Evolutionary conservation across 140 eudicot genomes (phyloP), one percentile per base, ranked within the genome.

Genomic region (Anethum foeniculum): DNA sequence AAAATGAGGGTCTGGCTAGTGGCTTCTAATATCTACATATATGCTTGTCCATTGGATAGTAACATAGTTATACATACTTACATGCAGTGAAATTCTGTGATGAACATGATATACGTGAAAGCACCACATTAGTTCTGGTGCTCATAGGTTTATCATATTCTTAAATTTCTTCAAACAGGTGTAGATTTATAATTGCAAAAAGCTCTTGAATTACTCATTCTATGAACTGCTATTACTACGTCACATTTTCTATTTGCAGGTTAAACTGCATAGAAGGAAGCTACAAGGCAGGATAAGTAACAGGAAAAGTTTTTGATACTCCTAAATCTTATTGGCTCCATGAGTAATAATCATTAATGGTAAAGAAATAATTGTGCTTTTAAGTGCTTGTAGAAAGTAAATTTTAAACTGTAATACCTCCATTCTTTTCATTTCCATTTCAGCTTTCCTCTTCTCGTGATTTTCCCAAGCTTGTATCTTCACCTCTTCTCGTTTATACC

Each of bases 401-500:
- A 44, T 25, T 25, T 0, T 46, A 75, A 44, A 79, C 19, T n/a
- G 62, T 28, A 73, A 71, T 86, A 94, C 98, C 98, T 94, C 98
- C 88, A 88, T 82, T 85, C 90, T 88, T 84, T 90, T 81, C 95
- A 90, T 94, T 85, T 90, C 93, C 97, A 94, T 91, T 82, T 94
- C 98, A 36, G 98, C 97, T 88, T 90, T 94, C 83, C 96, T 87
- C 80, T 88, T 94, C 89, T 94, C 90, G 73, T 91, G 97, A 85
- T 91, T 91, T 85, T 91, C 98, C 98, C 98, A 94, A 8, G 98
- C 98, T 80, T 91, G 91, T 75, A 94, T 94, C 87, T 89, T 94
- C 88, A 92, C 94, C 77, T 94, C 98, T 90, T 94, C 98, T 6
- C 92, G 91, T 83, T 91, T 94, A 72, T 78, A 94, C 90, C 98